A percentile compares a stretch with the other conserved stretches of the same genome.
Conservation (phyloP, 2,329 filamentous ascomycete genomes). For the Phialocephala subalpina region DNA sequence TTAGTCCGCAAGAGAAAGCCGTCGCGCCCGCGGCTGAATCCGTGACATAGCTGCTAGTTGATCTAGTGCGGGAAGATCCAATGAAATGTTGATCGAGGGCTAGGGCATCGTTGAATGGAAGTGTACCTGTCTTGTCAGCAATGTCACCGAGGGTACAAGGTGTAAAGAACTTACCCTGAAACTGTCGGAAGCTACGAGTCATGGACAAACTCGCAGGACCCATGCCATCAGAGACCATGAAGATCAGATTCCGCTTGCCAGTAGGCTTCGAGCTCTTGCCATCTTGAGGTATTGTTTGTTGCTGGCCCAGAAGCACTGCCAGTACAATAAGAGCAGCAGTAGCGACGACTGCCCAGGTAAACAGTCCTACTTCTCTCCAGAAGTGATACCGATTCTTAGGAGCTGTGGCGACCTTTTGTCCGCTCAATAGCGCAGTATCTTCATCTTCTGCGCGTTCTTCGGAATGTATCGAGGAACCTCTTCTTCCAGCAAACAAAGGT, state of each 20-base stretch:
- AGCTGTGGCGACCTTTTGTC: constrained; percentile 36
- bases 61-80: constrained; percentile 87
- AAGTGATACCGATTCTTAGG: constrained; percentile 55
- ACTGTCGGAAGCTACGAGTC: constrained; percentile 87
- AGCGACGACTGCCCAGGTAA: constrained; percentile 83
- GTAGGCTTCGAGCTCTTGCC: constrained; percentile 43
- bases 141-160: background rate
- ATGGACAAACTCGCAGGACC: constrained; percentile 89
- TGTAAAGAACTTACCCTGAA: constrained; percentile 53
- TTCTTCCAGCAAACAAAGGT: constrained; percentile 46
- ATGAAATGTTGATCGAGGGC: constrained; percentile 88
- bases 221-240: constrained; percentile 99
- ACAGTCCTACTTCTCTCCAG: constrained; percentile 79
- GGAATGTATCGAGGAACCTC: constrained; percentile 63
- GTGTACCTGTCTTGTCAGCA: constrained; percentile 53
- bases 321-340: constrained; percentile 82
- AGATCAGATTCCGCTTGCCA: constrained; percentile 91
- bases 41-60: constrained; percentile 84
- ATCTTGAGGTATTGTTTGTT: constrained; percentile 53
- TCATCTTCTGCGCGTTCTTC: constrained; percentile 60
- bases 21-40: constrained; percentile 98
- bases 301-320: constrained; percentile 77
- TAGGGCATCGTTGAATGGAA: constrained; percentile 80
- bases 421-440: constrained; percentile 47
- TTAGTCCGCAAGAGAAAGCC: constrained; percentile 89